phyloP scores from a whole-genome alignment of 139 green algal genomes.

The Chlamydomonas asymmetrica region DNA sequence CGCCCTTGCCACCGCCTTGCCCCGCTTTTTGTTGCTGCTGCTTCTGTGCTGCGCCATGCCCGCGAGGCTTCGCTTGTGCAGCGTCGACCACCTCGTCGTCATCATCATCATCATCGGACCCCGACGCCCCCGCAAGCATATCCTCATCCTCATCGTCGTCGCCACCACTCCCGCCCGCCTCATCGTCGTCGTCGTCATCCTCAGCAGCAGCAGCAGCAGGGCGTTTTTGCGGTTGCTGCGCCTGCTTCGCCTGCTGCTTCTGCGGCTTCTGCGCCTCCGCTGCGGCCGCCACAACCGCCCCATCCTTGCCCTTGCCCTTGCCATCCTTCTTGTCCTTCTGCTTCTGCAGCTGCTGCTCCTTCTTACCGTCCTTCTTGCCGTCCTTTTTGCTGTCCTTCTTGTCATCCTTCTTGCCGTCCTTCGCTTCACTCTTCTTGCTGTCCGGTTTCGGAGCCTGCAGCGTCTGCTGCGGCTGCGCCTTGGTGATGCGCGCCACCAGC shows the following conservation, averaged over 20 bases:
- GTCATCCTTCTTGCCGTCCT: background rate
- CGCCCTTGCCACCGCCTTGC: no score
- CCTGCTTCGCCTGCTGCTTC: no score
- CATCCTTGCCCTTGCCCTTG: background rate
- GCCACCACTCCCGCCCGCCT: background rate
- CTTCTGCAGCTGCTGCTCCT: background rate
- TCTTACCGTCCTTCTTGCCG: background rate
- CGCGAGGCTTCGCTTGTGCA: no score
- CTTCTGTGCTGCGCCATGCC: no score
- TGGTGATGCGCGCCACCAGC: constrained; percentile 22
- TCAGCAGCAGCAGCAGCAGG: no score
- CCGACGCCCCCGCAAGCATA: background rate
- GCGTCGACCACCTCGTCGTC: no score
- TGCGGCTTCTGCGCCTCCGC: no score
- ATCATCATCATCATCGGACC: no score
- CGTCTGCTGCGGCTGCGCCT: constrained; percentile 6
- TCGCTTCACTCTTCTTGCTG: background rate
- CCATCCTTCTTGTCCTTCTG: constrained; percentile 5
- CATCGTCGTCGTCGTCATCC: background rate
- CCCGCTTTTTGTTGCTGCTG: no score
- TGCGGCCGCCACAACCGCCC: no score
- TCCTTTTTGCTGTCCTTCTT: background rate
- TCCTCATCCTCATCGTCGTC: background rate
- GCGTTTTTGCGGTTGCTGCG: no score
- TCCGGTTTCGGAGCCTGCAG: background rate